Evolutionary conservation across 1,284 basidiomycete species (phyloP).

Genomic region (Papiliotrema flavescens): DNA sequence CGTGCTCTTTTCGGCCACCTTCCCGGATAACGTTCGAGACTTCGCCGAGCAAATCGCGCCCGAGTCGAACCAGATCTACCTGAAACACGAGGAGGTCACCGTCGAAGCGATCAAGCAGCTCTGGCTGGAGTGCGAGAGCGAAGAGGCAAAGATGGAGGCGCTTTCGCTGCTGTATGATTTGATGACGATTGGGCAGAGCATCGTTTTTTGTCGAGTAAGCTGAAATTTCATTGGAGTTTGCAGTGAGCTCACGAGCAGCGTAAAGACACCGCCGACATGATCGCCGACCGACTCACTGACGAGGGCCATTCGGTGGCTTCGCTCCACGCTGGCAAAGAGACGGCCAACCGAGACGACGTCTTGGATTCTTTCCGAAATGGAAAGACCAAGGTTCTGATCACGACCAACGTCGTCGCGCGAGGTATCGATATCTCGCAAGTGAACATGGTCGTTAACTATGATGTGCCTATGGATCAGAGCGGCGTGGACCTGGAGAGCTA

Average conservation of each 20-base stretch:
- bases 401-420: slow-evolving; percentile 96
- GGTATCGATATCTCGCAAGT: slow-evolving; percentile 99
- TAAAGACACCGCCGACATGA: slow-evolving; percentile 87
- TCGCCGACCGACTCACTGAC: slow-evolving; percentile 81
- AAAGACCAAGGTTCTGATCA: slow-evolving; percentile 94
- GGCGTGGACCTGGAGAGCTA: slow-evolving; percentile 93
- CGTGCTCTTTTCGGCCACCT: slow-evolving; percentile 96
- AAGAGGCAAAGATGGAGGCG: slow-evolving; percentile 93
- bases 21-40: slow-evolving; percentile 84
- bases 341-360: slow-evolving; percentile 79
- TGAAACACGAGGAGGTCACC: slow-evolving; percentile 89
- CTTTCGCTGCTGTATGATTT: slow-evolving; percentile 86
- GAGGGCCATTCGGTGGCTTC: slow-evolving; percentile 97
- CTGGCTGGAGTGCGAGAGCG: slow-evolving; percentile 89
- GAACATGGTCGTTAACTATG: slow-evolving; percentile 99
- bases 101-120: slow-evolving; percentile 96
- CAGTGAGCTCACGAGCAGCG: slow-evolving; percentile 53
- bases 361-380: slow-evolving; percentile 96
- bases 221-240: background rate
- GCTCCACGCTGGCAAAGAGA: slow-evolving; percentile 90
- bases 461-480: slow-evolving; percentile 71
- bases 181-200: slow-evolving; percentile 92
- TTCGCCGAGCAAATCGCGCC: slow-evolving; percentile 94
- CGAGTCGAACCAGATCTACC: slow-evolving; percentile 90
- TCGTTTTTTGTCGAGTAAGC: slow-evolving; percentile 87